Conservation (phyloP, 129 eudicot species). For the Rutidosis leptorrhynchoides region DNA sequence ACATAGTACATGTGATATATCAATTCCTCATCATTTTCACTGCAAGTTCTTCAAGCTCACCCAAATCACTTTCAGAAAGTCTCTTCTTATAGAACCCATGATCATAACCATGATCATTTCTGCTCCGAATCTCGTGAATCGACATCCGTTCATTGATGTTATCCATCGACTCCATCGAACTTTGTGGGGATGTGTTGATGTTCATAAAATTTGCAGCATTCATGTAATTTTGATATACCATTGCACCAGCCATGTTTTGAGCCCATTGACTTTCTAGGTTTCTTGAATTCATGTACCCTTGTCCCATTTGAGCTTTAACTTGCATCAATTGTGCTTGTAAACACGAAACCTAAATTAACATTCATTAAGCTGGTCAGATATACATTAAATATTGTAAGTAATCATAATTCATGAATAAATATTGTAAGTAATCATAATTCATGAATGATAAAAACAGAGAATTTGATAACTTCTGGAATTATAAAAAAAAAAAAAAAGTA, state of each 20-base stretch:
- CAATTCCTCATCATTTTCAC: slow-evolving; percentile 80
- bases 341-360: slow-evolving; percentile 58
- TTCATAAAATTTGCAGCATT: slow-evolving; percentile 29
- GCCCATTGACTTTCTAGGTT: slow-evolving; percentile 46
- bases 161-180: slow-evolving; percentile 68
- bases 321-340: slow-evolving; percentile 97
- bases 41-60: slow-evolving; percentile 90
- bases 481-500: too few relatives aligned
- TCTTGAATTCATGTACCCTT: slow-evolving; percentile 43
- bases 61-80: slow-evolving; percentile 66
- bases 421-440: background rate
- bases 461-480: background rate
- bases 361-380: background rate
- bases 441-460: slow-evolving; percentile 3
- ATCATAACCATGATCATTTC: slow-evolving; percentile 19
- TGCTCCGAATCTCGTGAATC: slow-evolving; percentile 45
- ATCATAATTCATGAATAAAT: too few relatives aligned
- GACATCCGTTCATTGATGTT: slow-evolving; percentile 31
- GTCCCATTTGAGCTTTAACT: slow-evolving; percentile 64
- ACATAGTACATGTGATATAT: slow-evolving; percentile 1
- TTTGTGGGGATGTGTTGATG: slow-evolving; percentile 60
- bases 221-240: slow-evolving; percentile 22
- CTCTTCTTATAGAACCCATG: slow-evolving; percentile 42
- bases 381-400: background rate
- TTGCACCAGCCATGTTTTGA: slow-evolving; percentile 32